A percentile compares a stretch with the other conserved stretches of the same genome.
These are phyloP conservation scores for Rhizodiscina lignyota DNA, from an alignment of 495 filamentous ascomycete genomes.

Conservation along the genomic window DNA sequence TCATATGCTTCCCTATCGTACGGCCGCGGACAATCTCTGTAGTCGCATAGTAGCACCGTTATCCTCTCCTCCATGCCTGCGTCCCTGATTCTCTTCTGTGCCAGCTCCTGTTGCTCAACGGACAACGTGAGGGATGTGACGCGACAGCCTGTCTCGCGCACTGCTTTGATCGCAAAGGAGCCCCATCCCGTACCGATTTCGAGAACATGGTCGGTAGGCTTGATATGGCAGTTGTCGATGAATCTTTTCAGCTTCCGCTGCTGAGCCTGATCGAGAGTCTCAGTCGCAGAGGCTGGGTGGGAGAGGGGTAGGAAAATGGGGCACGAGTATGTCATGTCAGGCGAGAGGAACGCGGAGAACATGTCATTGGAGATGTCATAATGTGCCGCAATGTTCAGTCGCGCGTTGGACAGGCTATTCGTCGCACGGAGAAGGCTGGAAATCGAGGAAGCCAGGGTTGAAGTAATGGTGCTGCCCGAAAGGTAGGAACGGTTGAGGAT, in stretches of 20 bases:
- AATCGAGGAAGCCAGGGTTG: conserved; percentile 33
- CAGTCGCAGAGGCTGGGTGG: conserved; percentile 19
- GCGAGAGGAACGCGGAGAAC: conserved; percentile 54
- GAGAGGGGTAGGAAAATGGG: conserved; percentile 41
- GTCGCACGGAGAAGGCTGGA: conserved; percentile 35
- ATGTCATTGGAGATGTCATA: conserved; percentile 63
- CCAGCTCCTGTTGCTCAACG: conserved; percentile 41
- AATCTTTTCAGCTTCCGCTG: conserved; percentile 44
- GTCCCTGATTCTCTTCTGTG: conserved; percentile 36
- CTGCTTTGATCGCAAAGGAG: conserved; percentile 46
- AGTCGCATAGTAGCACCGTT: conserved; percentile 43
- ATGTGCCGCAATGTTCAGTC: conserved; percentile 49
- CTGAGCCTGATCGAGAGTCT: conserved; percentile 47
- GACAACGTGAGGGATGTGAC: conserved; percentile 47
- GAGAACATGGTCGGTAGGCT: conserved; percentile 43
- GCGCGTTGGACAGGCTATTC: conserved; percentile 48
- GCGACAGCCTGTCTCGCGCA: conserved; percentile 38
- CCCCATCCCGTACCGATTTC: conserved; percentile 62
- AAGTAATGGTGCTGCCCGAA: conserved; percentile 37
- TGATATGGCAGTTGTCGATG: conserved; percentile 41
- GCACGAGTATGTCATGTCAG: conserved; percentile 64
- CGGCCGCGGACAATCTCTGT: conserved; percentile 35
- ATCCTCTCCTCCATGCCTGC: conserved; percentile 36
- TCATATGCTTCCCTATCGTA: conserved; percentile 38
- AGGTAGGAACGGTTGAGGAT: conserved; percentile 42